Conservation (phyloP, 164 flowering plant genomes). For the Litsea cubeba region DNA sequence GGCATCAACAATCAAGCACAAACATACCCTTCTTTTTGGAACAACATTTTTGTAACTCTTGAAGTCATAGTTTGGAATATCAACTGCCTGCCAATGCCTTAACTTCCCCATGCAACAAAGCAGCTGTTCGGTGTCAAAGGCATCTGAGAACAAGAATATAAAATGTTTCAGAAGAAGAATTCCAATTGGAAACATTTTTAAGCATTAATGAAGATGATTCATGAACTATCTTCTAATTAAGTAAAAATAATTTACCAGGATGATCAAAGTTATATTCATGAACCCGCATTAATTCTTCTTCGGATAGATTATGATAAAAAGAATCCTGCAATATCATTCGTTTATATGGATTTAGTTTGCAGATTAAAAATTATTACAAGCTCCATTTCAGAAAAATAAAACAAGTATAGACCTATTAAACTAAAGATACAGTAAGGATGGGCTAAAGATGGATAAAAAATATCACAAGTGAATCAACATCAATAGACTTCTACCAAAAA, state of each 20-base stretch:
- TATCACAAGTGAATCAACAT: background rate
- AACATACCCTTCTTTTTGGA: constrained; percentile 68
- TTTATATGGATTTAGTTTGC: background rate
- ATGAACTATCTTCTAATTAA: background rate
- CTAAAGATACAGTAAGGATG: background rate
- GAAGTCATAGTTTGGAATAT: constrained; percentile 90
- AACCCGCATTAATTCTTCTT: constrained; percentile 69
- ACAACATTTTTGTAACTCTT: constrained; percentile 69
- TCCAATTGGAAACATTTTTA: background rate
- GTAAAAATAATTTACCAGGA: constrained; percentile 47
- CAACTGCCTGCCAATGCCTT: constrained; percentile 75
- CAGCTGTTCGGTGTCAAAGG: constrained; percentile 83
- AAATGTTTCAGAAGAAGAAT: background rate
- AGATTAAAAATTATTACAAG: background rate
- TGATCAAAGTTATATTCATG: constrained; percentile 97
- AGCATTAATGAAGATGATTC: background rate
- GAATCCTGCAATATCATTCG: constrained; percentile 66
- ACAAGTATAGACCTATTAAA: background rate
- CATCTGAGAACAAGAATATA: constrained; percentile 49
- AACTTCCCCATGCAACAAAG: constrained; percentile 60
- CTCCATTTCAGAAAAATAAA: background rate
- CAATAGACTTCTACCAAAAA: too few relatives aligned
- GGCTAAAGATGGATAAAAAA: background rate
- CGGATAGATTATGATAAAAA: constrained; percentile 73
- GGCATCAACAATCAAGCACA: constrained; percentile 3